Evolutionary conservation across 495 filamentous ascomycete genomes (phyloP).

Genomic region (Neurospora terricola): DNA sequence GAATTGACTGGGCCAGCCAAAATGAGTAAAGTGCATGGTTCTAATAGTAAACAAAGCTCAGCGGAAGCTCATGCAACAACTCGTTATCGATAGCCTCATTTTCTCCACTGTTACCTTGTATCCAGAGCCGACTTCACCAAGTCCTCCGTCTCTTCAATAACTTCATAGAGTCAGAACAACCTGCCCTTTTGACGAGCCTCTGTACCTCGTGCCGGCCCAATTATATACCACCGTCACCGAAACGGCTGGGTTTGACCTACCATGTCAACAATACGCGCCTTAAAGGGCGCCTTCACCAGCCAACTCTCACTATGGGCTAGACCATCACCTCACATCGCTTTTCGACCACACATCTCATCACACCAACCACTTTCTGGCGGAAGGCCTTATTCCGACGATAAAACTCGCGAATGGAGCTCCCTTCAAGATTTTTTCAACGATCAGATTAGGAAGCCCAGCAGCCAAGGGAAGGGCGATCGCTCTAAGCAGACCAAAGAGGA

Average conservation of each 20-base stretch:
- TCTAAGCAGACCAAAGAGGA: neutral
- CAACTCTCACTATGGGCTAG: neutral
- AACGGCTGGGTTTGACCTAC: neutral
- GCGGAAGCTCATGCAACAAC: neutral
- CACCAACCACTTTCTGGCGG: neutral
- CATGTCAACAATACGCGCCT: neutral
- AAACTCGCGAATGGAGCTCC: neutral
- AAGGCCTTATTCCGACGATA: neutral
- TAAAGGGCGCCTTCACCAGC: neutral
- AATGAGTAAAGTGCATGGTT: neutral
- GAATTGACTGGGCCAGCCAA: neutral
- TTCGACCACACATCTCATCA: neutral
- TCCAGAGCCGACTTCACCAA: neutral
- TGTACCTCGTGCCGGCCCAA: neutral
- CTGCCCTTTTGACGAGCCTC: neutral
- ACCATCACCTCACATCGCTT: neutral
- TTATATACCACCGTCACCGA: neutral
- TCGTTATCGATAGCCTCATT: neutral
- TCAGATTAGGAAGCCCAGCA: neutral
- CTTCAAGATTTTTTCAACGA: neutral
- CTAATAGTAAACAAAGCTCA: neutral
- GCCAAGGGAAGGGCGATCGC: neutral
- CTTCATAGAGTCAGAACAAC: neutral
- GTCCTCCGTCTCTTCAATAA: neutral
- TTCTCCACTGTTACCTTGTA: neutral